Conservation (phyloP, 352 stramenopile genomes). For the Phytophthora hybrid region DNA sequence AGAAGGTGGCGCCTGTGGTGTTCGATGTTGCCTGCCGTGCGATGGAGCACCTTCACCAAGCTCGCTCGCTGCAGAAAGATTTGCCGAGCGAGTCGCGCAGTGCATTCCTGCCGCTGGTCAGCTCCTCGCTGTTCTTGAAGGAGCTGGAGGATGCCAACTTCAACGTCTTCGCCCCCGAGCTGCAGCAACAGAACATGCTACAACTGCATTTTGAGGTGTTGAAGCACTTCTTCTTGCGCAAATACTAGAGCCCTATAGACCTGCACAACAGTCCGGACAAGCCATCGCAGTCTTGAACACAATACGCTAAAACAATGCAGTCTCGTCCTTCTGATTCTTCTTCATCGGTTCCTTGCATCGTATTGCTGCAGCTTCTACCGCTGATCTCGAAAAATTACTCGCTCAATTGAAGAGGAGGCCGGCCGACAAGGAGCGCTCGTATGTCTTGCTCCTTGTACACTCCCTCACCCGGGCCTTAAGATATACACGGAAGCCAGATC, state of each 20-base stretch:
- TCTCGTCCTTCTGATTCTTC: conserved; percentile 22
- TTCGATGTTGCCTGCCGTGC: conserved; percentile 90
- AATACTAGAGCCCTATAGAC: conserved; percentile 60
- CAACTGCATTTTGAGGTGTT: conserved; percentile 74
- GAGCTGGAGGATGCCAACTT: conserved; percentile 81
- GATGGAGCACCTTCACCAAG: conserved; percentile 83
- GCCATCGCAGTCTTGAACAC: conserved; percentile 11
- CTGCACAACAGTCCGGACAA: conserved; percentile 18
- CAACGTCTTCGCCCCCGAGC: conserved; percentile 73
- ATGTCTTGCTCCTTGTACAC: conserved; percentile 16
- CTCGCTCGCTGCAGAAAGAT: conserved; percentile 61
- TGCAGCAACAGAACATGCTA: conserved; percentile 65
- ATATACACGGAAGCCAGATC: conserved; percentile 36
- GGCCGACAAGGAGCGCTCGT: conserved; percentile 19
- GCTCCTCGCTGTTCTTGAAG: conserved; percentile 67
- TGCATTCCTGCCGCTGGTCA: conserved; percentile 80
- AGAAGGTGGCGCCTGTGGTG: conserved; percentile 82
- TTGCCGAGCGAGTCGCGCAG: conserved; percentile 61
- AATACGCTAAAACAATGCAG: conserved; percentile 40
- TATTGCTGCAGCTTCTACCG: conserved; percentile 31
- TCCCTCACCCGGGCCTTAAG: conserved; percentile 13
- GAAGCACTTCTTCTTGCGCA: conserved; percentile 84
- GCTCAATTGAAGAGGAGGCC: conserved; percentile 27
- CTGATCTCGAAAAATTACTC: conserved; percentile 22
- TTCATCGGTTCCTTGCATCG: conserved; percentile 36